Conservation (phyloP, 306 rosid genomes). For the Luffa aegyptiaca region DNA sequence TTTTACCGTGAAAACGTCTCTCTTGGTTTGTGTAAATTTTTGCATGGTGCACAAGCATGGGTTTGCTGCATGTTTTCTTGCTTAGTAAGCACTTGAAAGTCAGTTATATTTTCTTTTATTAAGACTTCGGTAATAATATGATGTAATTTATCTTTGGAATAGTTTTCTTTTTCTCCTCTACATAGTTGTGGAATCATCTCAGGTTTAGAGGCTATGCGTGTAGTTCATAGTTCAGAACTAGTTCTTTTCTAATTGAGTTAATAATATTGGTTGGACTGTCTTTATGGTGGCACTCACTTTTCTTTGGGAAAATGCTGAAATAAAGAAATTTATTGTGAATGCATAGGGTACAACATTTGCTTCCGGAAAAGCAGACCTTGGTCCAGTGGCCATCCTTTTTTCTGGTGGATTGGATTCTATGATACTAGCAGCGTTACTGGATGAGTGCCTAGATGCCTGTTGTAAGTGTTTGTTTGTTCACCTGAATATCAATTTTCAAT, state of each 20-base stretch:
- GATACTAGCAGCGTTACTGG: conserved; percentile 87
- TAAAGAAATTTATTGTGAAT: conserved; percentile 11
- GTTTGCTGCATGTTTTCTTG: neutral
- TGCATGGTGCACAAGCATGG: neutral
- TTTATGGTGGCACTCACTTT: neutral
- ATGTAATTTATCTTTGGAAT: neutral
- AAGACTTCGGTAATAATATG: neutral
- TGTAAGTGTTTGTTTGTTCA: conserved; percentile 45
- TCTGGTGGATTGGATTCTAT: conserved; percentile 97
- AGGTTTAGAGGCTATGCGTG: neutral
- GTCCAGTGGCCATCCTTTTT: conserved; percentile 82
- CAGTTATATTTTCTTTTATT: neutral
- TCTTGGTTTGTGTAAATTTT: neutral
- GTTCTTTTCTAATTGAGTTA: neutral
- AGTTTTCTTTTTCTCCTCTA: neutral
- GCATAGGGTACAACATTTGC: conserved; percentile 42
- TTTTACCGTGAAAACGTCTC: neutral
- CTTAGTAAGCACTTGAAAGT: neutral
- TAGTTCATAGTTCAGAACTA: neutral
- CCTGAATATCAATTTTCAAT: neutral
- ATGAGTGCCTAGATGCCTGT: conserved; percentile 57
- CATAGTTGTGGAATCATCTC: neutral
- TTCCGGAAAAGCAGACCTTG: conserved; percentile 29
- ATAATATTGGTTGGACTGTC: neutral
- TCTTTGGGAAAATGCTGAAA: neutral